Evolutionary conservation across 1,284 basidiomycete species (phyloP), one percentile per base, ranked within the genome.

Genomic region (Fomitopsis palustris): DNA sequence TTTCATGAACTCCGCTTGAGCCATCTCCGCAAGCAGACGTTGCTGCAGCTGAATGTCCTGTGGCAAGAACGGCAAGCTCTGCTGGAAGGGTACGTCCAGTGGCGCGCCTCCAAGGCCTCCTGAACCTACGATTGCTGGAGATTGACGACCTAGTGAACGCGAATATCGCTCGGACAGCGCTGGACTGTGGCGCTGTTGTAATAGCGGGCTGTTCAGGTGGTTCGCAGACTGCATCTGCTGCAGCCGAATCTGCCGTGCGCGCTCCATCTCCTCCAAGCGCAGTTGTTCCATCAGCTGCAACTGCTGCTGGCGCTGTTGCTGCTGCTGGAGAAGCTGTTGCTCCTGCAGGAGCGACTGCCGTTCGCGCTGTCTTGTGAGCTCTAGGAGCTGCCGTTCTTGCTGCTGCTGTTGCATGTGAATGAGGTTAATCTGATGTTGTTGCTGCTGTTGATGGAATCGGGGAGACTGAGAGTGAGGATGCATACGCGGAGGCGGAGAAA

Each of bases 41-140:
- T 91, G 88, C 69, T 90, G 88, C 68, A 88, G 70, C 65, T 90
- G 88, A 25, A 85, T 79, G 65, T 82, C 85, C 64, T 86, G 86
- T 17, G 83, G 81, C 6, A 81, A 68, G 62, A 79, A 80, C 43
- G 78, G 78, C 54, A 80, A 64, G 49, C 75, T 80, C 64, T 84
- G 82, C 59, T 80, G 80, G 64, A 73, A 74, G 54, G 70, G 72
- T 57, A 71, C 65, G 23, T 75, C 77, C 35, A 71, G 29, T 43
- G 69, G 69, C 61, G 75, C 73, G 59, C 78, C 65, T 47, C 60
- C 72, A 71, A 45, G 70, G 63, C 31, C 49, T 5, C 49, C 49
- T 10, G 33, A 21, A 12, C 33, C 25, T 4, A 29, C 16, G 3
- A 37, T 72, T 8, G 75, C 79, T 37, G 87, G 84, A 12, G 87